Conservation (phyloP, 129 eudicot species). For the Flaveria brownii region DNA sequence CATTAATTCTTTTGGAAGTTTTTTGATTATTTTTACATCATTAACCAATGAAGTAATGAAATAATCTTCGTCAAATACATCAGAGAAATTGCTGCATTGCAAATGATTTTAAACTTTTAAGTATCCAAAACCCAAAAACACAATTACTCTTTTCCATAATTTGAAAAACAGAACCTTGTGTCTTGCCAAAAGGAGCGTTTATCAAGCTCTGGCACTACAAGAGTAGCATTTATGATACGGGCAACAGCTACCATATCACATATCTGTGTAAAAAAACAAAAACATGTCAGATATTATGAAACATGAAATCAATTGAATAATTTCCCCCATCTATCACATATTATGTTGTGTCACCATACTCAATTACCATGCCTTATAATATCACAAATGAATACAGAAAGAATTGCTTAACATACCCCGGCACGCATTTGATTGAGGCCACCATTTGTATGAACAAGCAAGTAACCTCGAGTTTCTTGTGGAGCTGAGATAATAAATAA, state of each 20-base stretch:
- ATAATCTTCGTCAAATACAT: conserved; percentile 84
- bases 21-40: conserved; percentile 69
- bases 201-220: conserved; percentile 89
- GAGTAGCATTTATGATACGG: conserved; percentile 84
- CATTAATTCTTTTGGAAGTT: conserved; percentile 73
- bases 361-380: background rate
- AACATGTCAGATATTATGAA: background rate
- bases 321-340: background rate
- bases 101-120: background rate
- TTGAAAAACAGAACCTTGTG: conserved; percentile 54
- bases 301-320: background rate
- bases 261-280: conserved; percentile 46
- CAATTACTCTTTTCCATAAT: background rate
- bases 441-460: conserved; percentile 94
- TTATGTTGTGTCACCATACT: background rate
- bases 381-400: background rate
- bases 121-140: conserved; percentile 16
- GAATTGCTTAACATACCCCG: conserved; percentile 55
- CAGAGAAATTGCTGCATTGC: conserved; percentile 90
- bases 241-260: conserved; percentile 99
- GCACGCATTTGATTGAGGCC: conserved; percentile 99
- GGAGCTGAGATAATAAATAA: conserved; percentile 52
- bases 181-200: conserved; percentile 97
- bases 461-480: conserved; percentile 77
- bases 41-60: conserved; percentile 73